Conservation (phyloP, 2,329 filamentous ascomycete genomes). For the Hymenoscyphus repandus region DNA sequence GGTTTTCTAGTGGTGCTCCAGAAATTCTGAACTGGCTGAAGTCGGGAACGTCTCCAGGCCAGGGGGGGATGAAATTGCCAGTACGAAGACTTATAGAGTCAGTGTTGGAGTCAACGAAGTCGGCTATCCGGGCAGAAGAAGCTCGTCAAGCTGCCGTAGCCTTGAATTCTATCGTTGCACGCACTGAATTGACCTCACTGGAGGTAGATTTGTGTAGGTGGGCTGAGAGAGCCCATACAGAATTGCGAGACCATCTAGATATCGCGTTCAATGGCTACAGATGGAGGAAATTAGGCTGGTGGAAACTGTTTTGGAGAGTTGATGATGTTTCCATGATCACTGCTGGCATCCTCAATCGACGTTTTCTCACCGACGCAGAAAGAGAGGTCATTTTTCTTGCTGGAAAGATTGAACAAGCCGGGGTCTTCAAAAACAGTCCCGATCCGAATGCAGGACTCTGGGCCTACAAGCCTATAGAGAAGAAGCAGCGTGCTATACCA, state of each 20-base stretch:
- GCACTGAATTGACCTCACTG: slow-evolving; percentile 42
- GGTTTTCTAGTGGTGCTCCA: slow-evolving; percentile 68
- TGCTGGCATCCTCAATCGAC: slow-evolving; percentile 68
- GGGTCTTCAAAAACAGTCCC: slow-evolving; percentile 33
- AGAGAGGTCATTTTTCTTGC: slow-evolving; percentile 77
- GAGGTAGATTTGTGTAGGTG: slow-evolving; percentile 59
- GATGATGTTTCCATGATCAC: slow-evolving; percentile 86
- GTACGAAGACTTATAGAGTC: slow-evolving; percentile 64
- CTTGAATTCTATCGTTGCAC: slow-evolving; percentile 28
- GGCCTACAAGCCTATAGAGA: slow-evolving; percentile 23
- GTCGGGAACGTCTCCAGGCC: slow-evolving; percentile 34
- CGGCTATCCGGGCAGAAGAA: slow-evolving; percentile 47
- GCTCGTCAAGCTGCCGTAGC: slow-evolving; percentile 29
- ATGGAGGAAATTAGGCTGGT: slow-evolving; percentile 84
- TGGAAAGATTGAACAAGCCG: slow-evolving; percentile 66
- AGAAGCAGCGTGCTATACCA: slow-evolving; percentile 11
- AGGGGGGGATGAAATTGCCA: slow-evolving; percentile 55
- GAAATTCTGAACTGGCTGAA: slow-evolving; percentile 62
- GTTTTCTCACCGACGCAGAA: slow-evolving; percentile 75
- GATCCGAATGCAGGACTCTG: slow-evolving; percentile 14
- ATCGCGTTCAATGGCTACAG: slow-evolving; percentile 67
- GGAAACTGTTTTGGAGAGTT: slow-evolving; percentile 91
- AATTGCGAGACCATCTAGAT: slow-evolving; percentile 76
- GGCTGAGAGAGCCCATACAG: slow-evolving; percentile 75
- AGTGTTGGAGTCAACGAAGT: slow-evolving; percentile 51